These are phyloP conservation scores for Limtongia smithiae DNA, from an alignment of 805 yeast species.

Conservation along the genomic window DNA sequence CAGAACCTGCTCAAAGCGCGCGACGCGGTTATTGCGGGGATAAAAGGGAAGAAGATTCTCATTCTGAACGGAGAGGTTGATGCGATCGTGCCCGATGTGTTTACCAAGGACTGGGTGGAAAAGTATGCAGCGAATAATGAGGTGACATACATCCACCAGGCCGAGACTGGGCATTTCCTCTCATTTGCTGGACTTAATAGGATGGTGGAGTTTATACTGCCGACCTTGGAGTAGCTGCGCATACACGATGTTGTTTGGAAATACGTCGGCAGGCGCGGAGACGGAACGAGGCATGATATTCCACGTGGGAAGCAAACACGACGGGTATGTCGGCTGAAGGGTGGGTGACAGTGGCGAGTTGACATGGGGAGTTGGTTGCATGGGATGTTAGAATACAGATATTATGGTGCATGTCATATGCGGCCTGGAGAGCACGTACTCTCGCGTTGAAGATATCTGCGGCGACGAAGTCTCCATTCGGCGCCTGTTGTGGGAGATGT, in stretches of 20 bases:
- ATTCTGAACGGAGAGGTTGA: slow-evolving; percentile 40
- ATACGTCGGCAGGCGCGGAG: neutral
- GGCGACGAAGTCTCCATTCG: no score
- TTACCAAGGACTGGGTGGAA: slow-evolving; percentile 36
- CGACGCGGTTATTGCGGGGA: slow-evolving; percentile 19
- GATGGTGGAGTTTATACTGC: slow-evolving; percentile 32
- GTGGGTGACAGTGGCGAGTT: no score
- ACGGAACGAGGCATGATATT: neutral
- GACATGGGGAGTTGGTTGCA: no score
- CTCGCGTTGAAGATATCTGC: no score
- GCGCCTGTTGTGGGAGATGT: no score
- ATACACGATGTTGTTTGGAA: no score
- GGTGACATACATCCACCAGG: slow-evolving; percentile 32
- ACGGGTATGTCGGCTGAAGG: no score
- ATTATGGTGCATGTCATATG: no score
- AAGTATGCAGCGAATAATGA: slow-evolving; percentile 20
- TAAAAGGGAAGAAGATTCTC: slow-evolving; percentile 30
- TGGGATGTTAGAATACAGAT: no score
- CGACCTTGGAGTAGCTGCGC: slow-evolving; percentile 15
- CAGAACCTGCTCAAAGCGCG: slow-evolving; percentile 12
- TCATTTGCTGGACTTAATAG: slow-evolving; percentile 34
- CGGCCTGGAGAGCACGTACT: no score
- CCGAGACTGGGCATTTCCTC: slow-evolving; percentile 36
- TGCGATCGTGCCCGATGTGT: slow-evolving; percentile 38
- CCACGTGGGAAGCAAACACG: no score